A percentile compares a stretch with the other conserved stretches of the same genome.
These are phyloP conservation scores for Acacia concinna DNA, from an alignment of 331 rosid genomes.

Conservation along the genomic window DNA sequence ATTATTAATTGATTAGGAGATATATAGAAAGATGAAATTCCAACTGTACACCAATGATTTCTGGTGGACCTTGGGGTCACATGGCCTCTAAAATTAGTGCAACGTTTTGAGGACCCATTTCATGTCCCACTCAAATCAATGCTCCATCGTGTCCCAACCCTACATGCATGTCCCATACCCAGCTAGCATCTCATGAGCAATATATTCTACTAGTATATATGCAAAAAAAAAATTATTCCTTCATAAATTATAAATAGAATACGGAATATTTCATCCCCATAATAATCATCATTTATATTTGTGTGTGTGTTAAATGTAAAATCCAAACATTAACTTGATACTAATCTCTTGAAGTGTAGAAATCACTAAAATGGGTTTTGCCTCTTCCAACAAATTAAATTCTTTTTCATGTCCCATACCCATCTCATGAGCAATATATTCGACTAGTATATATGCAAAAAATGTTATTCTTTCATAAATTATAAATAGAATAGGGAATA, in stretches of 20 bases:
- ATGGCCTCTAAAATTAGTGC: neutral
- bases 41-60: constrained; percentile 30
- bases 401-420: neutral
- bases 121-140: neutral
- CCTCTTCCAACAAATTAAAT: too few species aligned
- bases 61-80: constrained; percentile 1
- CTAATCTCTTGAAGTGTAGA: too few species aligned
- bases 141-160: neutral
- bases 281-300: neutral
- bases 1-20: neutral
- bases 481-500: neutral
- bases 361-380: too few species aligned
- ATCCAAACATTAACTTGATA: too few species aligned
- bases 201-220: too few species aligned
- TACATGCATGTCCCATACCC: neutral
- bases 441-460: too few species aligned
- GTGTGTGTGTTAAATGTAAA: too few species aligned
- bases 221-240: too few species aligned
- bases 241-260: neutral
- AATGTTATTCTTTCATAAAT: neutral
- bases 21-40: neutral
- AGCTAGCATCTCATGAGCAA: constrained; percentile 4
- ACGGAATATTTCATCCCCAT: neutral
- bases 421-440: neutral
- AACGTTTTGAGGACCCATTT: neutral